Evolutionary conservation across 192 early-diverging fungal genomes (phyloP).

Genomic region (Rhizophlyctis rosea): DNA sequence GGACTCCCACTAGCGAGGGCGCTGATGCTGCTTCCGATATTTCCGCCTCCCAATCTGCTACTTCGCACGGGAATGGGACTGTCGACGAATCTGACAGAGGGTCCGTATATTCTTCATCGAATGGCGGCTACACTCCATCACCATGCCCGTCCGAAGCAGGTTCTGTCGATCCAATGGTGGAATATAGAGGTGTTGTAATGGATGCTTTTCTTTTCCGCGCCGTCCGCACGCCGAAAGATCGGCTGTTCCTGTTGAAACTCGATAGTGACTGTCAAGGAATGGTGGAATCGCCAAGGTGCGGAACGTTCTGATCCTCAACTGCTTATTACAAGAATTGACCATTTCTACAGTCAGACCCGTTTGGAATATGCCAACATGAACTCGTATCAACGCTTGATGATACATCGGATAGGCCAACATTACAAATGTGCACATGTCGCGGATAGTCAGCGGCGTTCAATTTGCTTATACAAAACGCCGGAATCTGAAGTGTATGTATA

Average conservation of each 20-base stretch:
- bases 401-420: constrained; percentile 69
- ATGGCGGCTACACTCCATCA: neutral
- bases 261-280: constrained; percentile 64
- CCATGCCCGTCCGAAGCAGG: constrained; percentile 13
- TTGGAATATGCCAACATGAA: constrained; percentile 67
- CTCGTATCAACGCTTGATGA: constrained; percentile 70
- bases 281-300: constrained; percentile 56
- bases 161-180: neutral
- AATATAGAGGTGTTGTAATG: constrained; percentile 22
- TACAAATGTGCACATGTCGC: constrained; percentile 62
- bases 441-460: constrained; percentile 48
- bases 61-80: neutral
- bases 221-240: constrained; percentile 59
- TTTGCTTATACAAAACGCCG: constrained; percentile 55
- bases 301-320: neutral
- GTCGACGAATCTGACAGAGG: neutral
- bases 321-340: constrained; percentile 2
- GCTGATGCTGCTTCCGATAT: neutral
- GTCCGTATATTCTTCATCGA: neutral
- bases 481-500: constrained; percentile 56
- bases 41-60: neutral
- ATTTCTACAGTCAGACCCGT: constrained; percentile 42
- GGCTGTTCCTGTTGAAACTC: constrained; percentile 65
- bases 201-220: constrained; percentile 63
- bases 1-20: neutral